Evolutionary conservation across 768 basidiomycete species (phyloP).

Genomic region (Boletus speciosus): DNA sequence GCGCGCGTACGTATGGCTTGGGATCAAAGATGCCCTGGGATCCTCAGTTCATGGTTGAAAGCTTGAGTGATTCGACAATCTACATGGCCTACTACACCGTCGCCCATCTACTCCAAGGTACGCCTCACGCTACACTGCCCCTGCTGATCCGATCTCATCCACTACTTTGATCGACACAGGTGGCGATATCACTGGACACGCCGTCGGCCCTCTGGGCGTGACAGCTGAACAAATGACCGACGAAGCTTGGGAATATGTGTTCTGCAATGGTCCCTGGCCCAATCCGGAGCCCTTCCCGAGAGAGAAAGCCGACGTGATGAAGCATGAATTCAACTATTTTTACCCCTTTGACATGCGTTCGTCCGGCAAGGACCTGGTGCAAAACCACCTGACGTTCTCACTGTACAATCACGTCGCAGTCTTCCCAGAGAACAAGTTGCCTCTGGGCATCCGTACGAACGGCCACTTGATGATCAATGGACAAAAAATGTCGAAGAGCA

Average conservation of each 20-base stretch:
- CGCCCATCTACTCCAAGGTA: constrained; percentile 85
- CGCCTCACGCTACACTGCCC: constrained; percentile 14
- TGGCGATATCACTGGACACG: constrained; percentile 72
- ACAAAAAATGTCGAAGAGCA: constrained; percentile 98
- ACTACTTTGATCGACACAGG: constrained; percentile 35
- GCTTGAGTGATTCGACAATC: constrained; percentile 94
- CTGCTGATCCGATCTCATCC: constrained; percentile 7
- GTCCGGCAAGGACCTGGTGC: constrained; percentile 95
- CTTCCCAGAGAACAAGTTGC: constrained; percentile 86
- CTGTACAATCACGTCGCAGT: constrained; percentile 95
- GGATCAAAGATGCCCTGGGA: constrained; percentile 98
- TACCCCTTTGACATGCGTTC: constrained; percentile 98
- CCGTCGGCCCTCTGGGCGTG: constrained; percentile 80
- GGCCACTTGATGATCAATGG: constrained; percentile 97
- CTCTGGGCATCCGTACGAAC: constrained; percentile 88
- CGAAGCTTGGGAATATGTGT: constrained; percentile 95
- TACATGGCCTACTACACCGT: constrained; percentile 99
- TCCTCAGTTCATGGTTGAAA: constrained; percentile 93
- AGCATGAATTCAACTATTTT: constrained; percentile 92
- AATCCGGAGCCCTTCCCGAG: constrained; percentile 56
- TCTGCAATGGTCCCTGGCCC: constrained; percentile 77
- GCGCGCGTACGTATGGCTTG: constrained; percentile 95
- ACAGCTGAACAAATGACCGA: constrained; percentile 93
- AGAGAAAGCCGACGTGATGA: constrained; percentile 81
- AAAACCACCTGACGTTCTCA: constrained; percentile 92